Percentiles rank a stretch among this genome's conserved stretches.
Conservation (phyloP, 352 stramenopile species). For the Phytophthora pseudosyringae region DNA sequence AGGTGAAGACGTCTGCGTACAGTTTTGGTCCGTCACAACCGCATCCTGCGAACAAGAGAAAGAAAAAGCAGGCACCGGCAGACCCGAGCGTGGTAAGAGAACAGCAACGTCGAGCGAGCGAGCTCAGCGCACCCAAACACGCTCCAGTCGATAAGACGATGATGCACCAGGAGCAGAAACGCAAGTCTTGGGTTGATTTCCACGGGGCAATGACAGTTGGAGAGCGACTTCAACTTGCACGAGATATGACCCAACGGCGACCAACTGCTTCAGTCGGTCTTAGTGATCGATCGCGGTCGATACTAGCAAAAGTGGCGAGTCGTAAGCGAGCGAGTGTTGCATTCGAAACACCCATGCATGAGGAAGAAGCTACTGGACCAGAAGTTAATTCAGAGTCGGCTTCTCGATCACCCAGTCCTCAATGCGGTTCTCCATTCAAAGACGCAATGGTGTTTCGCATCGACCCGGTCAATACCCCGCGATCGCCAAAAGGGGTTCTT, state of each 20-base stretch:
- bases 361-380: constrained; percentile 4
- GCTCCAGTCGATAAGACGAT: constrained; percentile 63
- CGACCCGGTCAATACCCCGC: constrained; percentile 36
- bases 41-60: constrained; percentile 39
- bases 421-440: constrained; percentile 35
- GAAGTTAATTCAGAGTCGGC: neutral
- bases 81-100: constrained; percentile 51
- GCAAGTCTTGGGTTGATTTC: constrained; percentile 68
- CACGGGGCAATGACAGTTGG: constrained; percentile 72
- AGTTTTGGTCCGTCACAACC: constrained; percentile 55
- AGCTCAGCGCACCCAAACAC: constrained; percentile 73
- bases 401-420: constrained; percentile 23
- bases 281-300: constrained; percentile 35
- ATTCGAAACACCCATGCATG: neutral
- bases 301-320: constrained; percentile 25
- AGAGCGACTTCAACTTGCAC: constrained; percentile 60
- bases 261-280: constrained; percentile 17
- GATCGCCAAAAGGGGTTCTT: constrained; percentile 30
- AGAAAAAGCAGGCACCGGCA: constrained; percentile 38
- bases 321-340: constrained; percentile 25
- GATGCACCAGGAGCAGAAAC: constrained; percentile 62
- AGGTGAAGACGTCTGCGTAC: constrained; percentile 57
- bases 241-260: constrained; percentile 52
- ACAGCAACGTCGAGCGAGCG: constrained; percentile 60
- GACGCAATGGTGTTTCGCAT: constrained; percentile 53